A percentile compares a stretch with the other conserved stretches of the same genome.
These are phyloP conservation scores for Saksenaea oblongispora DNA, from an alignment of 371 early-diverging fungal species.

Conservation along the genomic window DNA sequence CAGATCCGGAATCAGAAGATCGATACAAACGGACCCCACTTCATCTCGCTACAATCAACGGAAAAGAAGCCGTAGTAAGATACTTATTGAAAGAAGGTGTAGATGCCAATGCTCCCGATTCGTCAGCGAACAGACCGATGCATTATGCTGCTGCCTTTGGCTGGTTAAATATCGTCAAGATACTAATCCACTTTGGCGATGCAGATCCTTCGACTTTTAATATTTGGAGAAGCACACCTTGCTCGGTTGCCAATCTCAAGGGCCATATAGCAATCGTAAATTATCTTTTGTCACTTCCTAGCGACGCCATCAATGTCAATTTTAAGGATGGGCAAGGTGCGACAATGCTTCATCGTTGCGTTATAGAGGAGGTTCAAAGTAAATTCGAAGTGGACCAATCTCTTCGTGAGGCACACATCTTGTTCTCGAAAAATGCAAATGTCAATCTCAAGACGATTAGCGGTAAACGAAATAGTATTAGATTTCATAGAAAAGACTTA, in stretches of 20 bases:
- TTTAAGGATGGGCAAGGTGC: constrained; percentile 51
- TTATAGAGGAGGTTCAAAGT: constrained; percentile 17
- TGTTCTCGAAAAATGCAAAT: constrained; percentile 46
- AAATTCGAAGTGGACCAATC: constrained; percentile 36
- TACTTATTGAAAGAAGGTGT: constrained; percentile 48
- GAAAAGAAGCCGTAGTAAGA: constrained; percentile 44
- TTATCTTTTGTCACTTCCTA: constrained; percentile 42
- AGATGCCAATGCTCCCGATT: constrained; percentile 49
- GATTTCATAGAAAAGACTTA: background rate
- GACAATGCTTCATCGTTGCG: constrained; percentile 51
- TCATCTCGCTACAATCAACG: constrained; percentile 54
- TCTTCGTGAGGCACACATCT: constrained; percentile 30
- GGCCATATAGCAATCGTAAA: constrained; percentile 53
- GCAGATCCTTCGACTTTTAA: constrained; percentile 49
- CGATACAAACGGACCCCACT: constrained; percentile 50
- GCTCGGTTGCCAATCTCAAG: constrained; percentile 61
- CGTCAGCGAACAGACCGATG: constrained; percentile 49
- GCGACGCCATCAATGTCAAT: constrained; percentile 39
- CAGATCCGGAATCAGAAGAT: constrained; percentile 44
- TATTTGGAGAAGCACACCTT: constrained; percentile 59
- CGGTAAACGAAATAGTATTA: constrained; percentile 28
- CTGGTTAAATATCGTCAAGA: constrained; percentile 36
- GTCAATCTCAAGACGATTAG: constrained; percentile 38
- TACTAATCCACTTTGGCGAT: constrained; percentile 45
- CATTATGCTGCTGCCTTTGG: constrained; percentile 68